A percentile compares a stretch with the other conserved stretches of the same genome.
These are phyloP conservation scores for Eimeria maxima DNA, from an alignment of 169 alveolate genomes.

Conservation along the genomic window DNA sequence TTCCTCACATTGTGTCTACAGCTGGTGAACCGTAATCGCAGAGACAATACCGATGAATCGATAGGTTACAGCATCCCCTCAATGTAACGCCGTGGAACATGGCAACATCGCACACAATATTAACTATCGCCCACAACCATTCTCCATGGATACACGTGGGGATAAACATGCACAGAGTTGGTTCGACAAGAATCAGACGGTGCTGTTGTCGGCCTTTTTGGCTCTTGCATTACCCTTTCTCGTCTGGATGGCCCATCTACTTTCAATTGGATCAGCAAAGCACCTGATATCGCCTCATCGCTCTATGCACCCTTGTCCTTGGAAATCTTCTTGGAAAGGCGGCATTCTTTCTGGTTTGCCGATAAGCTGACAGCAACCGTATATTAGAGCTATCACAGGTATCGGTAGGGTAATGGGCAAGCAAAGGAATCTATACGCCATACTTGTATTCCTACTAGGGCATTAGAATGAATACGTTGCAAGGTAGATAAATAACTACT, in stretches of 20 bases:
- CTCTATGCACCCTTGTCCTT: background rate
- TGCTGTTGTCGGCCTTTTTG: background rate
- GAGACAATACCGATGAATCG: background rate
- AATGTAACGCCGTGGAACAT: background rate
- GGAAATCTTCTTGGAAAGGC: no score
- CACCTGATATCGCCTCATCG: background rate
- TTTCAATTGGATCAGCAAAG: background rate
- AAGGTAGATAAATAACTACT: slow-evolving; percentile 82
- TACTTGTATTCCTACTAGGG: background rate
- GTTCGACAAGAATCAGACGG: background rate
- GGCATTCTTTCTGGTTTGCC: no score
- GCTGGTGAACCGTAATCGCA: background rate
- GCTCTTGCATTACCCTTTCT: background rate
- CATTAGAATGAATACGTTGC: slow-evolving; percentile 7
- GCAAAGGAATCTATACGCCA: background rate
- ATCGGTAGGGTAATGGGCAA: background rate
- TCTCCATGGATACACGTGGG: background rate
- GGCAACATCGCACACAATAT: background rate
- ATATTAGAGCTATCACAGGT: no score
- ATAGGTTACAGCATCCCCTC: background rate
- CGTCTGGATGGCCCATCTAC: background rate
- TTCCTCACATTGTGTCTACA: no score
- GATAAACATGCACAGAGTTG: background rate
- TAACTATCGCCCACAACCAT: background rate
- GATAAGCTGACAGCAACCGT: no score